Evolutionary conservation across 2,329 filamentous ascomycete species (phyloP), one percentile per base, ranked within the genome.

Genomic region (Zopfia rhizophila): DNA sequence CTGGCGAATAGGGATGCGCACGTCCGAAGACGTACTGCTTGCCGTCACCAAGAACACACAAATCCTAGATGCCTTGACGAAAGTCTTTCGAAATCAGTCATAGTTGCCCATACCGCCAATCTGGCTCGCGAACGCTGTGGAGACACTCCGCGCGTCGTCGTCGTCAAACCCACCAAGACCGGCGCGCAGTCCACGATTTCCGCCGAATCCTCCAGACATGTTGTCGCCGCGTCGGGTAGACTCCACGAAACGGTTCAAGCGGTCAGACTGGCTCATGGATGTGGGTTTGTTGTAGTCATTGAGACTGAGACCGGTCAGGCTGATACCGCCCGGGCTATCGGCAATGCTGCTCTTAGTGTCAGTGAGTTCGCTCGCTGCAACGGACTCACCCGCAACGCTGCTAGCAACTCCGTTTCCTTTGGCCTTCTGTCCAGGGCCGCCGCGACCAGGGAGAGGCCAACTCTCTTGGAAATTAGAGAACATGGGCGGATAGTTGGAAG

Each of bases 91-190:
- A 22, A 45, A 73, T 84, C 81, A 84, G 68, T 85, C 82, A 62
- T 84, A 84, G 59, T 77, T 81, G 29, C 81, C 80, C 42, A 72
- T 55, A 36, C 90, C 91, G 44, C 91, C 92, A 58, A 97, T 86
- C 74, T 97, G 94, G 76, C 91, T 97, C 51, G 93, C 92, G 76
- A 97, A 99, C 36, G 92, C 92, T 39, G 94, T 97, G 66, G 91
- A 96, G 64, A 97, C 85, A 73, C 93, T 97, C 75, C 94, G 91
- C 65, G 94, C 91, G 69, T 97, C 94, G 58, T 99, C 94, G 59
- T 99, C 94, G 52, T 88, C 79, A 29, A 76, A 72, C 17, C 75
- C 72, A 50, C 78, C 74, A 38, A 80, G 75, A 48, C 63, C 63
- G 33, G 35, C 48, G 8, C 67, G 67, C 7, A 69, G 42, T 18